Percentiles rank a stretch among this genome's conserved stretches.
Evolutionary conservation across 257 asterid species (phyloP).

Genomic region (Rhazya stricta): DNA sequence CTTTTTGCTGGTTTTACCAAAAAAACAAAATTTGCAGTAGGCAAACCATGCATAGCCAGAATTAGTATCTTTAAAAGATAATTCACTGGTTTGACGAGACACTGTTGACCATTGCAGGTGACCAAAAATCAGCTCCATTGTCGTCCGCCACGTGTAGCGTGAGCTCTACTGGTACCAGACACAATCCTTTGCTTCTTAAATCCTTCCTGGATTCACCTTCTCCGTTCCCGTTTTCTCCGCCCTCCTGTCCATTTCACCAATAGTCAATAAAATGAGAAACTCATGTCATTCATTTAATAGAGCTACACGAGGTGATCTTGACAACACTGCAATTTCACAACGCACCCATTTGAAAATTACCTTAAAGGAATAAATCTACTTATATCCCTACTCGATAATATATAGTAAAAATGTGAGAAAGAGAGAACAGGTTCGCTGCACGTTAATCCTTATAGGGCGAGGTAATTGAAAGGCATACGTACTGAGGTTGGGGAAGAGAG

Average conservation of each 20-base stretch:
- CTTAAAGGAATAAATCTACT: background rate
- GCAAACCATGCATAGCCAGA: conserved; percentile 3
- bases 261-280: background rate
- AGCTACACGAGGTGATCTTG: background rate
- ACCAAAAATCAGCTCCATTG: conserved; percentile 89
- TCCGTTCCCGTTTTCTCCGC: conserved; percentile 15
- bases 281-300: background rate
- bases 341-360: background rate
- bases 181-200: conserved; percentile 68
- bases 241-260: conserved; percentile 29
- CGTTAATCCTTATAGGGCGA: too few species aligned
- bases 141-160: conserved; percentile 50
- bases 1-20: background rate
- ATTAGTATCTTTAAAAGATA: background rate
- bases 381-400: too few species aligned
- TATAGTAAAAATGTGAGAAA: too few species aligned
- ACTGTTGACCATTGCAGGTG: conserved; percentile 46
- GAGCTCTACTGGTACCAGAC: conserved; percentile 70
- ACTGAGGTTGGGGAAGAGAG: too few species aligned
- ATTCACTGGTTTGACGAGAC: conserved; percentile 28
- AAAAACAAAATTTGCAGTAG: conserved; percentile 1
- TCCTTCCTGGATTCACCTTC: conserved; percentile 23
- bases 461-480: too few species aligned
- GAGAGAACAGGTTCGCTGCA: too few species aligned
- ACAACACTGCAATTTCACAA: background rate